Conservation (phyloP, 1,139 yeast species). For the Lodderomyces parapsilosis region DNA sequence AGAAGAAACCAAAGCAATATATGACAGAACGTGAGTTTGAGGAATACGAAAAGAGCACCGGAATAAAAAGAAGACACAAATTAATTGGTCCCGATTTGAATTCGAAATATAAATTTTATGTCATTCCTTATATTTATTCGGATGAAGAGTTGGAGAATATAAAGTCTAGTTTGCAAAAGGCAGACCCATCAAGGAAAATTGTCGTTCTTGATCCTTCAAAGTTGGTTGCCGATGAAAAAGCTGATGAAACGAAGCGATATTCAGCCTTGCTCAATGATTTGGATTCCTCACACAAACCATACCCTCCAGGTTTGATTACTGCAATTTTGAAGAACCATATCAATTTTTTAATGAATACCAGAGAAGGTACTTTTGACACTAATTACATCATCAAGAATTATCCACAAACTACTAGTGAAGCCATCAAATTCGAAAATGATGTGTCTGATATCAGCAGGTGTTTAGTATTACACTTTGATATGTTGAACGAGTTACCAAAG, state of each 20-base stretch:
- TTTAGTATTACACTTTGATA: conserved; percentile 34
- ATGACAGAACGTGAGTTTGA: conserved; percentile 61
- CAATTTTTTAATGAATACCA: conserved; percentile 34
- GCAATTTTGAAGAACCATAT: conserved; percentile 54
- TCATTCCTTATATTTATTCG: conserved; percentile 41
- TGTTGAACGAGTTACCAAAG: conserved; percentile 24
- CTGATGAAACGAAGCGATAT: conserved; percentile 42
- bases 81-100: conserved; percentile 32
- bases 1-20: conserved; percentile 46
- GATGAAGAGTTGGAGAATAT: conserved; percentile 21
- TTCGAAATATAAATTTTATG: conserved; percentile 38
- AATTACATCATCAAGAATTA: conserved; percentile 51
- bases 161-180: conserved; percentile 17
- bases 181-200: conserved; percentile 30
- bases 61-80: conserved; percentile 54
- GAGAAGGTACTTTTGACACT: conserved; percentile 43
- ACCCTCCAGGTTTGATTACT: conserved; percentile 60
- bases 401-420: conserved; percentile 60
- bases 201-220: conserved; percentile 47
- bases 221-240: conserved; percentile 44
- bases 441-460: conserved; percentile 46
- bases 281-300: conserved; percentile 29
- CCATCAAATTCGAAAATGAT: conserved; percentile 61
- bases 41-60: conserved; percentile 47
- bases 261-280: conserved; percentile 41